Percentiles rank a stretch among this genome's conserved stretches.
Evolutionary conservation across 768 basidiomycete species (phyloP).

Genomic region (Hemileccinum impolitum): DNA sequence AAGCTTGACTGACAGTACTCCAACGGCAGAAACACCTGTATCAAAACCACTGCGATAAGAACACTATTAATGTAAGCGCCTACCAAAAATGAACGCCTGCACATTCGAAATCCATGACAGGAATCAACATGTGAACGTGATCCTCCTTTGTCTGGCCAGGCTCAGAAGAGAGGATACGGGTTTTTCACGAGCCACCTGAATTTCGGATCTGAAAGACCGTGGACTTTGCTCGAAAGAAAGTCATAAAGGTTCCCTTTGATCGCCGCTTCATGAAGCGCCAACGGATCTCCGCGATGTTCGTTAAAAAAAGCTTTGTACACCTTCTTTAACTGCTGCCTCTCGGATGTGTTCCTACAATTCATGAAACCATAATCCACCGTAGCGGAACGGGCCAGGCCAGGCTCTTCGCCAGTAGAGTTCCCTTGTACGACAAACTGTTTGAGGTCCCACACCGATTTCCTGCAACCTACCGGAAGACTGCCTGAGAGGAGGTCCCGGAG

Average conservation of each 20-base stretch:
- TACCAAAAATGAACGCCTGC: no score
- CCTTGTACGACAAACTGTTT: neutral
- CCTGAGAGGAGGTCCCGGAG: constrained; percentile 2
- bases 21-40: no score
- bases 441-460: constrained; percentile 14
- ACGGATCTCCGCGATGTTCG: constrained; percentile 22
- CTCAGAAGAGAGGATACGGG: constrained; percentile 17
- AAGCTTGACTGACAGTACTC: no score
- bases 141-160: no score
- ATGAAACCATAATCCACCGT: constrained; percentile 14
- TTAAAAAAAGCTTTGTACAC: constrained; percentile 34
- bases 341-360: constrained; percentile 8
- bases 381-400: neutral
- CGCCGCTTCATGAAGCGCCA: constrained; percentile 36
- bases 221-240: constrained; percentile 23
- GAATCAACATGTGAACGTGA: no score
- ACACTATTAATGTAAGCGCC: no score
- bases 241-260: constrained; percentile 32
- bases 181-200: constrained; percentile 32
- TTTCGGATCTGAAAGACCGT: constrained; percentile 20
- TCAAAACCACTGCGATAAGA: no score
- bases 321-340: constrained; percentile 23
- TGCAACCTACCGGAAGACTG: neutral
- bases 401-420: neutral
- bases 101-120: no score